phyloP scores from a whole-genome alignment of 2,329 filamentous ascomycete species.

The Phyllosticta citriasiana region DNA sequence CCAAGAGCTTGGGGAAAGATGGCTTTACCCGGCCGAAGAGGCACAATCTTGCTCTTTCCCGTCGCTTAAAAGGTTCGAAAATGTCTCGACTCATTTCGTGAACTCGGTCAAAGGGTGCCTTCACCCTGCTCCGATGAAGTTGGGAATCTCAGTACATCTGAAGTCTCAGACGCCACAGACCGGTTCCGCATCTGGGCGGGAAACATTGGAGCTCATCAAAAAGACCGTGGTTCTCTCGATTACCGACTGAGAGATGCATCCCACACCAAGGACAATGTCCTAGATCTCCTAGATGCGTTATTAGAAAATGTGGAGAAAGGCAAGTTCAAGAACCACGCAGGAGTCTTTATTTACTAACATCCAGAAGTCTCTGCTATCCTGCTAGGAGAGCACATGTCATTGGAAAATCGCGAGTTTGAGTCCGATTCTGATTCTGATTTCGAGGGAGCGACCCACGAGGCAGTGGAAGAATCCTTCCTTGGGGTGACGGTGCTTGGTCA shows the following conservation, averaged over 20 bases:
- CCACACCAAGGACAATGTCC: conserved; percentile 16
- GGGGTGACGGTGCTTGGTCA: conserved; percentile 19
- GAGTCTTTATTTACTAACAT: neutral
- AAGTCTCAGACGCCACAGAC: conserved; percentile 18
- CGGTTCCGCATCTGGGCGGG: conserved; percentile 26
- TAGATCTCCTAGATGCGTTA: neutral
- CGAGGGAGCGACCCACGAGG: no score
- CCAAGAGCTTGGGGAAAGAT: no score
- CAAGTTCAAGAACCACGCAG: neutral
- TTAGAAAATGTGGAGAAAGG: neutral
- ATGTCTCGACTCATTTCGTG: neutral
- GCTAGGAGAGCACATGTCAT: conserved; percentile 14
- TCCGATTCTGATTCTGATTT: conserved; percentile 12
- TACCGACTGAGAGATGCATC: conserved; percentile 24
- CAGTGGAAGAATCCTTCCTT: neutral
- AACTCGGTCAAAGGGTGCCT: neutral
- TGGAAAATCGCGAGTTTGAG: conserved; percentile 14
- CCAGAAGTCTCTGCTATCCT: conserved; percentile 13
- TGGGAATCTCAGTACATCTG: conserved; percentile 10
- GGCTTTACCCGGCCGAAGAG: no score
- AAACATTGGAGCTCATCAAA: conserved; percentile 25
- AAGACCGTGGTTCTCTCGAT: conserved; percentile 22
- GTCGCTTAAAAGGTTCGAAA: neutral
- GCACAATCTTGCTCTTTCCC: no score
- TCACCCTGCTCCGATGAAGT: neutral